Percentiles rank a stretch among this genome's conserved stretches.
These are phyloP conservation scores for Phialophora verrucosa DNA, from an alignment of 2,329 filamentous ascomycete genomes.

Conservation along the genomic window DNA sequence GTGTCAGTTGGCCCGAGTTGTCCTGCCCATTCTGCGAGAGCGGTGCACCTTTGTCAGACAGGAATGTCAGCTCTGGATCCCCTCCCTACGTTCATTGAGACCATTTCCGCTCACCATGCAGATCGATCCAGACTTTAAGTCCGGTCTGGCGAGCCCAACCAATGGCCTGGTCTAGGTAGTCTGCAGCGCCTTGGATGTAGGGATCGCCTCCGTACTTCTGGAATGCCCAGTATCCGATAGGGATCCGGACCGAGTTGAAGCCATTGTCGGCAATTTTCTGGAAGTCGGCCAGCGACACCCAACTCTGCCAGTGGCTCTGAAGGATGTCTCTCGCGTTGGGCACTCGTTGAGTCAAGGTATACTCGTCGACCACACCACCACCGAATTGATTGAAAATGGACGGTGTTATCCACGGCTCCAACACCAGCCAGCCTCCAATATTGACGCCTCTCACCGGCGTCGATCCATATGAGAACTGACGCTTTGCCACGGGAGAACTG, in stretches of 20 bases:
- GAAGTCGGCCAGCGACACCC: conserved; percentile 63
- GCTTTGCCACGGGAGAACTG: conserved; percentile 34
- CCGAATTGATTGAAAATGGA: conserved; percentile 61
- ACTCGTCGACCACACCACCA: conserved; percentile 62
- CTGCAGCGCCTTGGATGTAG: conserved; percentile 67
- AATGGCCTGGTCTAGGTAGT: conserved; percentile 63
- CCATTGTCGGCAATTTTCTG: conserved; percentile 55
- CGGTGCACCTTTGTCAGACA: conserved; percentile 51
- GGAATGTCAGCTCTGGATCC: conserved; percentile 10
- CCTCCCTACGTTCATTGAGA: conserved; percentile 19
- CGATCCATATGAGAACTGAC: conserved; percentile 35
- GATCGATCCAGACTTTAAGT: conserved; percentile 69
- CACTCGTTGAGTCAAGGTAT: conserved; percentile 58
- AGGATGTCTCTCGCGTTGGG: conserved; percentile 57
- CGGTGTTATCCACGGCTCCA: conserved; percentile 69
- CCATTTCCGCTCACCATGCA: conserved; percentile 57
- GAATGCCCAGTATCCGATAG: conserved; percentile 70
- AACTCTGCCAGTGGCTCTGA: conserved; percentile 64
- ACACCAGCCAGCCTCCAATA: conserved; percentile 68
- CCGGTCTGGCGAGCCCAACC: conserved; percentile 63
- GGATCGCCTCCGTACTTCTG: conserved; percentile 61
- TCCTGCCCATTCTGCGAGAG: conserved; percentile 72
- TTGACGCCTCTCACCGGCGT: conserved; percentile 61
- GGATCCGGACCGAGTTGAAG: conserved; percentile 69
- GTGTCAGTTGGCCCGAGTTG: conserved; percentile 61